Evolutionary conservation across 2,329 filamentous ascomycete genomes (phyloP).

Genomic region (Epicoccum sorghinum): DNA sequence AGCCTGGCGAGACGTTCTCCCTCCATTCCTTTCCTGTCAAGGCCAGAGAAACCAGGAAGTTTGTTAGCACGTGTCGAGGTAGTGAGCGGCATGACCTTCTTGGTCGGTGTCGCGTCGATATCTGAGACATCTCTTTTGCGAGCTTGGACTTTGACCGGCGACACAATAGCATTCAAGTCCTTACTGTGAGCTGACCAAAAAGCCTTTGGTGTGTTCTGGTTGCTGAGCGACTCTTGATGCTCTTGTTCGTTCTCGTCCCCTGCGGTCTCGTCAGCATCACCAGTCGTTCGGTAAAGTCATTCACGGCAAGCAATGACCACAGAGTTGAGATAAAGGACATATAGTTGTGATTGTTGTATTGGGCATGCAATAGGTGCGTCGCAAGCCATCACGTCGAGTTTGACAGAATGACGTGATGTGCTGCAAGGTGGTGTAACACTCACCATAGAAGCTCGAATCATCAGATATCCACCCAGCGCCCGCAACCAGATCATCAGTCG

Average conservation of each 20-base stretch:
- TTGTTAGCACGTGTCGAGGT: constrained; percentile 7
- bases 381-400: too few species aligned
- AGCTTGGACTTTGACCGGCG: constrained; percentile 13
- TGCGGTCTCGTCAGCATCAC: constrained; percentile 18
- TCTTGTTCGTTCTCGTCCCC: constrained; percentile 39
- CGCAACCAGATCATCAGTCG: constrained; percentile 31
- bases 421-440: constrained; percentile 5
- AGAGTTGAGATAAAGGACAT: background rate
- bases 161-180: constrained; percentile 33
- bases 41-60: constrained; percentile 3
- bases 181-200: constrained; percentile 31
- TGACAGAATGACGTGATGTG: constrained; percentile 7
- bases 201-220: constrained; percentile 18
- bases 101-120: constrained; percentile 9
- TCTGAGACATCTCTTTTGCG: constrained; percentile 2
- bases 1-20: constrained; percentile 17
- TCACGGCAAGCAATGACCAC: background rate
- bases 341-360: background rate
- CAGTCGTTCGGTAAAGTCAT: background rate
- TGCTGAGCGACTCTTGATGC: constrained; percentile 24
- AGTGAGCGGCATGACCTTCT: constrained; percentile 9
- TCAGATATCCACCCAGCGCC: constrained; percentile 48
- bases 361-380: background rate
- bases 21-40: constrained; percentile 22
- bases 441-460: constrained; percentile 56